Evolutionary conservation across 208 protist genomes (phyloP), one percentile per base, ranked within the genome.

Genomic region (Trypanosoma vivax): DNA sequence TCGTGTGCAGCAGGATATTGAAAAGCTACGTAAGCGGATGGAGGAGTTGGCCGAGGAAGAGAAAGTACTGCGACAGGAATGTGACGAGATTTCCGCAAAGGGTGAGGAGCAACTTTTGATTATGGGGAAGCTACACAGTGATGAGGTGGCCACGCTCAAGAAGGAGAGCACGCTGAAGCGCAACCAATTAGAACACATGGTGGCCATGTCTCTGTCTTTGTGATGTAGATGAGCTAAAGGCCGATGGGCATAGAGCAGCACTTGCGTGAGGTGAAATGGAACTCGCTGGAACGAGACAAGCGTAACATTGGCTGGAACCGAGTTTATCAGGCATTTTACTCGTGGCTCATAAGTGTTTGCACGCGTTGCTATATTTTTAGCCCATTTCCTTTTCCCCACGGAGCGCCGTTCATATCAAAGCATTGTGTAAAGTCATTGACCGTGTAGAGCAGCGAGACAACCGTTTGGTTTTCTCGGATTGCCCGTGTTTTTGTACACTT

Each of bases 31-130:
- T 45, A 16, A 66, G 33, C 60, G 73, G 1, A 66, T 88, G 30
- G 65, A 65, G 33, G 49, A 57, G 39, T 60, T 94, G 7, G 64
- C 65, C 41, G 37, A 70, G 57, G 77, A 90, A 51, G 83, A 94
- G 64, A 66, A 72, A 41, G 48, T 56, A 55, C 56, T 89, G 29
- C 71, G 79, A 9, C 60, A 64, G 21, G 50, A 74, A 35, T 92
- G 83, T 38, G 75, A 72, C 18, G 82, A 81, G 13, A 81, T 88
- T 48, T 72, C 78, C 39, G 51, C 50, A 4, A 73, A 77, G 13
- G 70, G 79, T 3, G 81, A 94, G 60, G 83, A 92, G 49, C 63
- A 83, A 52, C 71, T 83, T 62, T 65, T 92, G 33, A 88, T 92
- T 57, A 65, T 76, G 27, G 78, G 81, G 31, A 92, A 88, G 65